These are phyloP conservation scores for Chaetomiaceae sp. DNA, from an alignment of 2,329 filamentous ascomycete species.

Conservation along the genomic window DNA sequence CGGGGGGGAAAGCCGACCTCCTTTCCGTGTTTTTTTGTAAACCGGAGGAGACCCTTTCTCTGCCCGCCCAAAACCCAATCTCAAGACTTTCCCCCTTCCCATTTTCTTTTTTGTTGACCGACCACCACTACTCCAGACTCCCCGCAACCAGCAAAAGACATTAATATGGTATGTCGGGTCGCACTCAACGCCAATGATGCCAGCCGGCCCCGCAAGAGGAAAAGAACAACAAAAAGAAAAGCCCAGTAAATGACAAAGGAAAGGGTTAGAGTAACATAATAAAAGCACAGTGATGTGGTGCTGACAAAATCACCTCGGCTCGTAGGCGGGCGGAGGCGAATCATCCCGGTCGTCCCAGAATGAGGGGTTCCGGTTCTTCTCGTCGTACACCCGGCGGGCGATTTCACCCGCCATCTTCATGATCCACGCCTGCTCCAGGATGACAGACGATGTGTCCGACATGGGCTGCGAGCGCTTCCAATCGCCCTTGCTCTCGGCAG, in stretches of 20 bases:
- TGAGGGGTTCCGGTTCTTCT: constrained; percentile 59
- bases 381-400: constrained; percentile 78
- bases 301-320: constrained; percentile 35
- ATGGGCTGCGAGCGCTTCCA: constrained; percentile 31
- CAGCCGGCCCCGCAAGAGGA: not conserved
- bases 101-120: constrained; percentile 10
- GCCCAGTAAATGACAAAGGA: constrained; percentile 13
- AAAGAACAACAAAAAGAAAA: constrained; percentile 1
- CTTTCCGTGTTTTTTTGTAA: not conserved
- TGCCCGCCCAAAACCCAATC: constrained; percentile 2
- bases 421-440: constrained; percentile 79
- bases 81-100: not conserved
- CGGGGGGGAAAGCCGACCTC: not conserved
- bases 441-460: constrained; percentile 52
- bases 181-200: constrained; percentile 8
- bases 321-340: constrained; percentile 57
- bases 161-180: constrained; percentile 10
- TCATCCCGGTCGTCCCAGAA: constrained; percentile 54
- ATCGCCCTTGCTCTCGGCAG: constrained; percentile 28
- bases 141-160: constrained; percentile 12
- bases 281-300: not conserved
- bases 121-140: constrained; percentile 13
- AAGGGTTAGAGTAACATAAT: constrained; percentile 3
- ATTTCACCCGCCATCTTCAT: constrained; percentile 94
- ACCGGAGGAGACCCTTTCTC: not conserved